Evolutionary conservation across 129 eudicot species (phyloP).

Genomic region (Sambucus nigra): DNA sequence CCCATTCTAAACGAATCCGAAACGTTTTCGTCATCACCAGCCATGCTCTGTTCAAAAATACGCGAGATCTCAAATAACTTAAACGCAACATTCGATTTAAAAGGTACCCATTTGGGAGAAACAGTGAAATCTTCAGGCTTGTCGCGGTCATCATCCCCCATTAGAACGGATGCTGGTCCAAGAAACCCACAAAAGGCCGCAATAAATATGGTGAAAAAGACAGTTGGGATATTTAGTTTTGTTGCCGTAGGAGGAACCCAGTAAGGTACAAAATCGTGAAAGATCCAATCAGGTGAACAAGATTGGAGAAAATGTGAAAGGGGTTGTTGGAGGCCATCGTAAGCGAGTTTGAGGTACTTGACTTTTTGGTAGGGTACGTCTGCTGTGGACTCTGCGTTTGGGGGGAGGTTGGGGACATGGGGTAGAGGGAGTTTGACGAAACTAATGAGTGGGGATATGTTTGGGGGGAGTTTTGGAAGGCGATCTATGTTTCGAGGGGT

Average conservation of each 20-base stretch:
- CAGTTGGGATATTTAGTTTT: background rate
- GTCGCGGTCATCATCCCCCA: background rate
- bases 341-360: conserved; percentile 36
- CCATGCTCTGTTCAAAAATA: too few relatives aligned
- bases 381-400: conserved; percentile 40
- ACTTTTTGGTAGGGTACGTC: conserved; percentile 25
- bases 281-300: conserved; percentile 31
- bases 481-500: too few relatives aligned
- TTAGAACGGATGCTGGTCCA: background rate
- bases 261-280: conserved; percentile 2
- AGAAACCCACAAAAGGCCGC: background rate
- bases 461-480: too few relatives aligned
- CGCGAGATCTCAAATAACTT: background rate
- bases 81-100: background rate
- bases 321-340: conserved; percentile 26
- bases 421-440: conserved; percentile 29
- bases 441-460: too few relatives aligned
- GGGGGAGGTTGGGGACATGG: conserved; percentile 16
- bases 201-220: background rate
- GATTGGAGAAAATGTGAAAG: conserved; percentile 22
- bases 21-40: background rate
- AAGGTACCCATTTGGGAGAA: background rate
- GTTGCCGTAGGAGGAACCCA: background rate
- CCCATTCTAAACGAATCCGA: background rate
- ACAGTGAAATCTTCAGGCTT: conserved; percentile 1